phyloP scores from a whole-genome alignment of 2,329 filamentous ascomycete species.

The Lecanicillium sp. region DNA sequence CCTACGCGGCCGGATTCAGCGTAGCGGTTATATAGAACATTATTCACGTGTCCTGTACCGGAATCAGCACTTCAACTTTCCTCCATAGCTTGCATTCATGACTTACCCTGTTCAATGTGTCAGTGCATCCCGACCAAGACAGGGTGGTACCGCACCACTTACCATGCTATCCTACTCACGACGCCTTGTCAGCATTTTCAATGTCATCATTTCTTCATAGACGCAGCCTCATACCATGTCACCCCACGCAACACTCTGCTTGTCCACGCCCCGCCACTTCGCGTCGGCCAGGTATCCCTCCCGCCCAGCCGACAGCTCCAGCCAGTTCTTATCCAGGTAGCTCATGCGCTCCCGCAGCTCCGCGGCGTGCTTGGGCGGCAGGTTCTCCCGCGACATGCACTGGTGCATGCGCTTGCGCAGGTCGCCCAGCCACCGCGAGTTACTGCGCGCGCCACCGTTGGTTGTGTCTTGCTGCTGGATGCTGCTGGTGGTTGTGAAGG shows the following conservation, averaged over 20 bases:
- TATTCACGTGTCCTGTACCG: slow-evolving; percentile 63
- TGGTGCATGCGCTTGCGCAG: slow-evolving; percentile 15
- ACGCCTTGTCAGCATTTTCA: no score
- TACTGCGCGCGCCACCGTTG: slow-evolving; percentile 6
- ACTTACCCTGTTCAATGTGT: slow-evolving; percentile 5
- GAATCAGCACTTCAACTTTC: neutral
- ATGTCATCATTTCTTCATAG: neutral
- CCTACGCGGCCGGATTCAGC: slow-evolving; percentile 76
- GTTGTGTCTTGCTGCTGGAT: neutral
- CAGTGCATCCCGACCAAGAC: neutral
- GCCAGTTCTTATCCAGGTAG: slow-evolving; percentile 48
- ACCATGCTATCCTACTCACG: slow-evolving; percentile 45
- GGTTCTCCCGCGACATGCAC: slow-evolving; percentile 2
- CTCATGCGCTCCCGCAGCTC: slow-evolving; percentile 11
- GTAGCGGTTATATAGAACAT: slow-evolving; percentile 75
- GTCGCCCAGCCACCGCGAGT: slow-evolving; percentile 19
- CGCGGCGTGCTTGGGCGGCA: slow-evolving; percentile 1
- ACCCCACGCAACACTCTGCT: slow-evolving; percentile 70
- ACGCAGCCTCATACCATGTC: slow-evolving; percentile 61
- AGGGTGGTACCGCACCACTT: slow-evolving; percentile 16
- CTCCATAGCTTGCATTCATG: neutral
- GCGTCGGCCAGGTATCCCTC: slow-evolving; percentile 64
- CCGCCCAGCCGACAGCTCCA: slow-evolving; percentile 61
- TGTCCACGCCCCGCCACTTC: slow-evolving; percentile 52
- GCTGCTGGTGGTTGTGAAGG: neutral